A percentile compares a stretch with the other conserved stretches of the same genome.
These are phyloP conservation scores for Penicillium sclerotigenum DNA, from an alignment of 2,329 filamentous ascomycete species.

Conservation along the genomic window DNA sequence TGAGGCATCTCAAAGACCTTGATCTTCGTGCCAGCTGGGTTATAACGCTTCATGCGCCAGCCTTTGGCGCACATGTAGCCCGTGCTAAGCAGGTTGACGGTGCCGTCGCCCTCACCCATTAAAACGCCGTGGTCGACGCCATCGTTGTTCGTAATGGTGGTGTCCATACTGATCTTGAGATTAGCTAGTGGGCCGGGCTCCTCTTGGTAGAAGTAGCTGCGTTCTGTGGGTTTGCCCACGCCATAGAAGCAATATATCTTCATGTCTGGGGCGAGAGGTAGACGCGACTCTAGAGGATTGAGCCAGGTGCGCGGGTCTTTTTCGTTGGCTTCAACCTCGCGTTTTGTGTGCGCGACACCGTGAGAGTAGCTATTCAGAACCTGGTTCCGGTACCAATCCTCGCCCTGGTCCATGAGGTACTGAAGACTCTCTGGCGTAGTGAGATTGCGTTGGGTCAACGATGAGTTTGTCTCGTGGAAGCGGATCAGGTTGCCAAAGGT, in stretches of 20 bases:
- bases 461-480: slow-evolving; percentile 67
- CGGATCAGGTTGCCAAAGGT: slow-evolving; percentile 81
- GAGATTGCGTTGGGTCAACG: slow-evolving; percentile 65
- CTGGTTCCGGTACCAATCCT: slow-evolving; percentile 79
- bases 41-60: slow-evolving; percentile 91
- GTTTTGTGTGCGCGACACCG: slow-evolving; percentile 74
- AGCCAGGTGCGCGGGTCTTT: slow-evolving; percentile 81
- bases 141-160: slow-evolving; percentile 45
- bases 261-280: slow-evolving; percentile 81
- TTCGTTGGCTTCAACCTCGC: slow-evolving; percentile 79
- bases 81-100: slow-evolving; percentile 83
- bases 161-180: slow-evolving; percentile 53
- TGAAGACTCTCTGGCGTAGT: slow-evolving; percentile 74
- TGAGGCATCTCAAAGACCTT: slow-evolving; percentile 95
- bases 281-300: slow-evolving; percentile 87
- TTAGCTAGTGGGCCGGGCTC: slow-evolving; percentile 64
- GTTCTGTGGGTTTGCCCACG: slow-evolving; percentile 88
- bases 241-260: slow-evolving; percentile 98
- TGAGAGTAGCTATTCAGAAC: slow-evolving; percentile 77
- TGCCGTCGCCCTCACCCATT: slow-evolving; percentile 93
- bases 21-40: slow-evolving; percentile 76
- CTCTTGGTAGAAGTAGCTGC: slow-evolving; percentile 83
- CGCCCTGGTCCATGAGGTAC: slow-evolving; percentile 74
- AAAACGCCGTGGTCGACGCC: slow-evolving; percentile 80
- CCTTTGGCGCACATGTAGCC: slow-evolving; percentile 98